Conservation (phyloP, 306 rosid genomes). For the Begonia masoniana region DNA sequence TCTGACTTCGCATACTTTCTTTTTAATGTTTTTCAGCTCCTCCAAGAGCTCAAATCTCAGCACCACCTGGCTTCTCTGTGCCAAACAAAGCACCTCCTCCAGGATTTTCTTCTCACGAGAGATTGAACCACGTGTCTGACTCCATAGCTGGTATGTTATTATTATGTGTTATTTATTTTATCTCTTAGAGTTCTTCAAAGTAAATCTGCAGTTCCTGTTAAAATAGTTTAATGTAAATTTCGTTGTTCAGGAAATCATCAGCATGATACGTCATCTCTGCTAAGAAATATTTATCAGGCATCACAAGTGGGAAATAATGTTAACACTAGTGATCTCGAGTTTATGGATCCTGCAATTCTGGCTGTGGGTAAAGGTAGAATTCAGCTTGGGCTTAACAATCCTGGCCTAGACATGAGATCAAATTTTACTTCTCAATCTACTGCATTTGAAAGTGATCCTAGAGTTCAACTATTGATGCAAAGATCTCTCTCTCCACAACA, state of each 20-base stretch:
- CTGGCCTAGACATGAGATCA: slow-evolving; percentile 47
- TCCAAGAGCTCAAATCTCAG: slow-evolving; percentile 70
- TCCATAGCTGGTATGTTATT: slow-evolving; percentile 46
- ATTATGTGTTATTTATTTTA: not conserved
- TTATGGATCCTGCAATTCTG: slow-evolving; percentile 88
- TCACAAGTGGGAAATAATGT: slow-evolving; percentile 36
- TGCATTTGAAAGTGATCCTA: slow-evolving; percentile 59
- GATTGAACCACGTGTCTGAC: slow-evolving; percentile 56
- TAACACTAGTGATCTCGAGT: slow-evolving; percentile 55
- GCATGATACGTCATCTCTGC: slow-evolving; percentile 35
- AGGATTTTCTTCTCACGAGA: slow-evolving; percentile 70
- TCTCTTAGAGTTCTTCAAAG: not conserved
- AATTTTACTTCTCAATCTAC: slow-evolving; percentile 40
- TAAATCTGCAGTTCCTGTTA: not conserved
- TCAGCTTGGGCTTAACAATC: slow-evolving; percentile 51
- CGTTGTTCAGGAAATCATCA: slow-evolving; percentile 44
- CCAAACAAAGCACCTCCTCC: slow-evolving; percentile 81
- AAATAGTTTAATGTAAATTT: not conserved
- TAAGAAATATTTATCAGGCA: slow-evolving; percentile 55
- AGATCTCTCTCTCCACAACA: slow-evolving; percentile 70
- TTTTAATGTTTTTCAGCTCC: slow-evolving; percentile 24
- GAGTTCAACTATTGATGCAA: slow-evolving; percentile 70
- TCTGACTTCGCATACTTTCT: not conserved
- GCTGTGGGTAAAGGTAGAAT: slow-evolving; percentile 79
- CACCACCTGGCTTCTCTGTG: slow-evolving; percentile 80